Conservation (phyloP, 306 rosid species). For the Parietaria judaica region DNA sequence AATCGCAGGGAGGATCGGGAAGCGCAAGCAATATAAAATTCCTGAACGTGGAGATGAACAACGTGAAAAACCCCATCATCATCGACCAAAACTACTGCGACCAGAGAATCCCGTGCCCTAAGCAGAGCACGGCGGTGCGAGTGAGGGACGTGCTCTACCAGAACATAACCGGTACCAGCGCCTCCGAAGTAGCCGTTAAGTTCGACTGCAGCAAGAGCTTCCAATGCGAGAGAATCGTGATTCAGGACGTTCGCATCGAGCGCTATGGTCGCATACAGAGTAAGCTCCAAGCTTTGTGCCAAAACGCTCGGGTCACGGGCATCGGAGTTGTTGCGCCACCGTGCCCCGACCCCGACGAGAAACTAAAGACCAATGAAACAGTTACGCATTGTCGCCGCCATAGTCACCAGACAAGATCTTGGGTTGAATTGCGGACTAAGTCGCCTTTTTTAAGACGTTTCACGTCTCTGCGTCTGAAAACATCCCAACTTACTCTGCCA, state of each 20-base stretch:
- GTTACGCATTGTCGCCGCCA: too few relatives aligned
- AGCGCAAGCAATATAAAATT: constrained; percentile 49
- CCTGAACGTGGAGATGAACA: constrained; percentile 46
- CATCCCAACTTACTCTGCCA: too few relatives aligned
- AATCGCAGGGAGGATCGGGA: constrained; percentile 64
- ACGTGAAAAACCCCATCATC: constrained; percentile 57
- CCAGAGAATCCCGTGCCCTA: constrained; percentile 33
- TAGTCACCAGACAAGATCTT: too few relatives aligned
- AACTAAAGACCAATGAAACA: neutral
- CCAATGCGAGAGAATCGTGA: constrained; percentile 42
- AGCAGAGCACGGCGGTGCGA: constrained; percentile 33
- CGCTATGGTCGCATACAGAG: constrained; percentile 3
- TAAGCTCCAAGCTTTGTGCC: constrained; percentile 32
- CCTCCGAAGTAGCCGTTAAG: constrained; percentile 45
- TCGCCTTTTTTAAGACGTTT: too few relatives aligned
- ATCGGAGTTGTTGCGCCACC: constrained; percentile 39
- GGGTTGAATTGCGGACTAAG: too few relatives aligned
- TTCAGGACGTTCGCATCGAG: constrained; percentile 39
- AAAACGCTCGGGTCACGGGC: constrained; percentile 30
- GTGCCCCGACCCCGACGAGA: constrained; percentile 18
- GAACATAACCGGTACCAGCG: constrained; percentile 66
- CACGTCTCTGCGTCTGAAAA: too few relatives aligned
- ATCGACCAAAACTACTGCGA: constrained; percentile 66
- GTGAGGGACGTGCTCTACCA: constrained; percentile 49
- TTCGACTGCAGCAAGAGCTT: constrained; percentile 55